Conservation (phyloP, 2,329 filamentous ascomycete species). For the Penicillium sp. region DNA sequence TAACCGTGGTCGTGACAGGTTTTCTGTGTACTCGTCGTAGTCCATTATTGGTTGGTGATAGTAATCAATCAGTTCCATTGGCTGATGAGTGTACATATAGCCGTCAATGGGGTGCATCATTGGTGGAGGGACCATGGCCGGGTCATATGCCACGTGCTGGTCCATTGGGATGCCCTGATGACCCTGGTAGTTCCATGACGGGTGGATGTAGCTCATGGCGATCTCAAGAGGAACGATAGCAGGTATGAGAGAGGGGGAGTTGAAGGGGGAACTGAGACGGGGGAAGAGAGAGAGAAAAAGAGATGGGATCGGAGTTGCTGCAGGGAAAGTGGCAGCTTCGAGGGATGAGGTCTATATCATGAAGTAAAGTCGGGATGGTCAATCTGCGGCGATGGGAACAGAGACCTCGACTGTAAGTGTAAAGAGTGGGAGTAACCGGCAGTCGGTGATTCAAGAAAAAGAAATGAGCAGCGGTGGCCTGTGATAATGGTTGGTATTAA, state of each 20-base stretch:
- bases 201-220: conserved; percentile 43
- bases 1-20: conserved; percentile 49
- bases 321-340: conserved; percentile 22
- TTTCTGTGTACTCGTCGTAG: conserved; percentile 50
- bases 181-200: conserved; percentile 37
- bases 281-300: conserved; percentile 3
- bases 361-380: conserved; percentile 6
- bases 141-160: conserved; percentile 38
- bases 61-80: conserved; percentile 46
- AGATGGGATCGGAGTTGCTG: conserved; percentile 14
- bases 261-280: background rate
- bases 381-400: background rate
- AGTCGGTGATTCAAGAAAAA: conserved; percentile 18
- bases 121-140: conserved; percentile 37
- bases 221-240: background rate
- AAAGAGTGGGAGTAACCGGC: conserved; percentile 12
- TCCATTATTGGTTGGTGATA: conserved; percentile 44
- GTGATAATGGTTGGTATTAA: conserved; percentile 19
- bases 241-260: conserved; percentile 6
- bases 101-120: conserved; percentile 42
- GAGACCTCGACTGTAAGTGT: conserved; percentile 6
- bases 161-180: conserved; percentile 40
- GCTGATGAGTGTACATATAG: conserved; percentile 39
- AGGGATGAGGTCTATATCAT: conserved; percentile 20
- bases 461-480: conserved; percentile 22